Evolutionary conservation across 73 alveolate genomes (phyloP).

Genomic region (Paramecium sexaurelia): DNA sequence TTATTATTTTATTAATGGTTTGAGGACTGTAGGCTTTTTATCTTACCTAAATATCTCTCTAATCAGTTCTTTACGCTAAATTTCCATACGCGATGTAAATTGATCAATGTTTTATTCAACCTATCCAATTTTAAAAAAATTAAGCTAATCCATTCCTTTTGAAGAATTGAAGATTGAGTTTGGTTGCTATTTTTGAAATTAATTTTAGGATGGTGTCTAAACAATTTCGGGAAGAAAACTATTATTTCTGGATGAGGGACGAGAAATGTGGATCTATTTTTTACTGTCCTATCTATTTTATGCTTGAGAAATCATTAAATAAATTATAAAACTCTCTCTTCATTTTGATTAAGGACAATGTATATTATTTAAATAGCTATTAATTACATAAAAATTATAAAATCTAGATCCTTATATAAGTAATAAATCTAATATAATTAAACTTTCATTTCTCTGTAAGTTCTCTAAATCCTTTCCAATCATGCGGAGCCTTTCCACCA

Average conservation of each 20-base stretch:
- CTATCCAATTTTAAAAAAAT: neutral
- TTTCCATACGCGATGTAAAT: neutral
- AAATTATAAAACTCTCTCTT: neutral
- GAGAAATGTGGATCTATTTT: neutral
- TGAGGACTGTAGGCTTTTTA: neutral
- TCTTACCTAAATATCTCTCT: slow-evolving; percentile 5
- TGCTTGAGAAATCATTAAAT: slow-evolving; percentile 20
- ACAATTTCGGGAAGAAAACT: neutral
- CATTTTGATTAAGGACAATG: neutral
- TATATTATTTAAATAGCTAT: neutral
- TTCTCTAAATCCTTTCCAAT: slow-evolving; percentile 89
- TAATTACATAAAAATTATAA: neutral
- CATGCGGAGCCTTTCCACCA: slow-evolving; percentile 82
- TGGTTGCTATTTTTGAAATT: neutral
- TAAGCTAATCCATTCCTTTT: slow-evolving; percentile 29
- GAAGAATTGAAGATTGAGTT: neutral
- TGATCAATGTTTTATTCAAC: neutral
- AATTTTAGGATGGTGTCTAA: neutral
- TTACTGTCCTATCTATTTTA: neutral
- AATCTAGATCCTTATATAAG: neutral
- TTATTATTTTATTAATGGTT: slow-evolving; percentile 10
- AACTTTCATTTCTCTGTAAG: slow-evolving; percentile 81
- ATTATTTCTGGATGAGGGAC: slow-evolving; percentile 10
- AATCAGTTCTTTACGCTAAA: slow-evolving; percentile 29
- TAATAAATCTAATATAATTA: neutral